phyloP scores from a whole-genome alignment of 305 asterid species.

The Caryopteris hybrid region DNA sequence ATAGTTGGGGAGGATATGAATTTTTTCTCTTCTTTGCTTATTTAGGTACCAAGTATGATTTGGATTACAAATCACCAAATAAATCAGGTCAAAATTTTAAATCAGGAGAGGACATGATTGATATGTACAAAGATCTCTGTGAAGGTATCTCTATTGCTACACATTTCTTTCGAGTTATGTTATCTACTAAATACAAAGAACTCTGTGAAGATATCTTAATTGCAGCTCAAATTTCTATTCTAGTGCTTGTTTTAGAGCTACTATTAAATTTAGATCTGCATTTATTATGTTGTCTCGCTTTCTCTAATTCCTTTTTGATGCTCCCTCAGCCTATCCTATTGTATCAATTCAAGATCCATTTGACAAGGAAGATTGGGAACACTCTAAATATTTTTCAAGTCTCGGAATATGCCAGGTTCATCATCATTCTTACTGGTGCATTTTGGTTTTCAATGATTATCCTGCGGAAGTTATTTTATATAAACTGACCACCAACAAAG shows the following conservation, averaged over 20 bases:
- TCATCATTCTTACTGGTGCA: conserved; percentile 20
- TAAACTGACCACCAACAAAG: background rate
- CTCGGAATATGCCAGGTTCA: conserved; percentile 93
- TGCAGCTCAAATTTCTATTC: conserved; percentile 15
- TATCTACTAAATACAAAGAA: conserved; percentile 39
- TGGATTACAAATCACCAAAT: conserved; percentile 82
- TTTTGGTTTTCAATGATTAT: conserved; percentile 8
- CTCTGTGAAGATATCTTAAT: conserved; percentile 31
- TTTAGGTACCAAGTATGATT: conserved; percentile 93
- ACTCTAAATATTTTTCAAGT: conserved; percentile 61
- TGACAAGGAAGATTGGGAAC: conserved; percentile 99
- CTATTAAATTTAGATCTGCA: conserved; percentile 5
- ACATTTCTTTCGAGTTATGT: conserved; percentile 5
- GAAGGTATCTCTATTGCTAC: conserved; percentile 49
- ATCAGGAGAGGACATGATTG: conserved; percentile 93
- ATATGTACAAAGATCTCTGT: conserved; percentile 79
- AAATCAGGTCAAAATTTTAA: conserved; percentile 86
- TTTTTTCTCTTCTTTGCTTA: conserved; percentile 16
- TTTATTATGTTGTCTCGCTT: conserved; percentile 8
- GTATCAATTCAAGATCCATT: conserved; percentile 97
- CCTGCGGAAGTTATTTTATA: conserved; percentile 10
- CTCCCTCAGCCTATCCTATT: conserved; percentile 72
- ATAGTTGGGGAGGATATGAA: conserved; percentile 20
- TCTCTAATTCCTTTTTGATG: conserved; percentile 13
- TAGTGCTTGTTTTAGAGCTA: conserved; percentile 3